Conservation (phyloP, 2,329 filamentous ascomycete species). For the Sporothrix dimorphospora region DNA sequence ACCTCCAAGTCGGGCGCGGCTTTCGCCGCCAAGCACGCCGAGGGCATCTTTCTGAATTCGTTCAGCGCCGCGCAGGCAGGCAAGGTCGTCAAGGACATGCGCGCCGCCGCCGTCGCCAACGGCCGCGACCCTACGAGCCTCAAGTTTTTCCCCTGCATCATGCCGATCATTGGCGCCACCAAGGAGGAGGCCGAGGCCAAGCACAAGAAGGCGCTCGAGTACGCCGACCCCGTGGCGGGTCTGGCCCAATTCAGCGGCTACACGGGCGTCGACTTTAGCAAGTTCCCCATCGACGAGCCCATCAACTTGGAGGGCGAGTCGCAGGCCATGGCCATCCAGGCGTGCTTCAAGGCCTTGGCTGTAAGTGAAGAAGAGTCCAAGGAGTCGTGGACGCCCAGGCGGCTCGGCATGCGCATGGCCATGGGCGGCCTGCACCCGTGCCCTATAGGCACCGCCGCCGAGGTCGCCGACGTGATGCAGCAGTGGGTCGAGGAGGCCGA, state of each 20-base stretch:
- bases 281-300: conserved; percentile 36
- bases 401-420: conserved; percentile 34
- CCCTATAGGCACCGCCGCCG: conserved; percentile 64
- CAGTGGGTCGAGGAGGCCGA: conserved; percentile 69
- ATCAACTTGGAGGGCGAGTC: conserved; percentile 28
- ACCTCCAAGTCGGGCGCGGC: conserved; percentile 33
- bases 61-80: conserved; percentile 29
- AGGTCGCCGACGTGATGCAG: conserved; percentile 70
- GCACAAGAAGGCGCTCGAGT: conserved; percentile 32
- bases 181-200: conserved; percentile 36
- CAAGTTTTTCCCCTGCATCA: conserved; percentile 35
- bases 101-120: conserved; percentile 26
- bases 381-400: conserved; percentile 32
- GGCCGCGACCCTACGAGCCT: conserved; percentile 33
- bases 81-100: conserved; percentile 29
- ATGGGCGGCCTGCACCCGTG: conserved; percentile 34
- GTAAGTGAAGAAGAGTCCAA: conserved; percentile 11
- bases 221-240: conserved; percentile 34
- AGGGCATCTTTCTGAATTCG: conserved; percentile 35
- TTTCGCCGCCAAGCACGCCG: conserved; percentile 36
- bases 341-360: conserved; percentile 22
- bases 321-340: conserved; percentile 27
- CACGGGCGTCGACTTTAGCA: conserved; percentile 36
- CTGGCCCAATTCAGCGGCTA: conserved; percentile 37
- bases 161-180: conserved; percentile 33